Evolutionary conservation across 495 filamentous ascomycete genomes (phyloP).

Genomic region (Penicillium arizonense): DNA sequence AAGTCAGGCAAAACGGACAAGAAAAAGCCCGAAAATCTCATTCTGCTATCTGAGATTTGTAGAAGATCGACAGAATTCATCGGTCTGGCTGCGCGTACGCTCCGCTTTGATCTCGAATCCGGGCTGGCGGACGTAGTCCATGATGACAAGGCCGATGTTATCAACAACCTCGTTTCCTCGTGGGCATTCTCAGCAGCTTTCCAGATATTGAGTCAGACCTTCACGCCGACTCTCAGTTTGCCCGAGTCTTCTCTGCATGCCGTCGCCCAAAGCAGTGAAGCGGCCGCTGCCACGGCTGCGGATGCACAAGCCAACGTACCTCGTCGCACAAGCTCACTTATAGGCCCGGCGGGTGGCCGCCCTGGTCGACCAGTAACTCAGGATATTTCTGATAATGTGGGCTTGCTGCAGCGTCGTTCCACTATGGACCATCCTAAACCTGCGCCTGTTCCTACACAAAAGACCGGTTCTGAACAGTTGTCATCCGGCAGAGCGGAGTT

Average conservation of each 20-base stretch:
- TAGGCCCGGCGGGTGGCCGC: constrained; percentile 19
- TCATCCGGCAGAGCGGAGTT: constrained; percentile 79
- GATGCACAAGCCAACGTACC: constrained; percentile 49
- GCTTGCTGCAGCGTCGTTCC: constrained; percentile 20
- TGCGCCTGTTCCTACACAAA: constrained; percentile 29
- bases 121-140: constrained; percentile 36
- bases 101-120: constrained; percentile 67
- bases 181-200: constrained; percentile 80
- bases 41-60: constrained; percentile 77
- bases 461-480: constrained; percentile 76
- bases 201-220: constrained; percentile 75
- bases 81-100: constrained; percentile 68
- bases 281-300: constrained; percentile 14
- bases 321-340: constrained; percentile 44
- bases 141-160: constrained; percentile 46
- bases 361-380: constrained; percentile 31
- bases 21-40: constrained; percentile 71
- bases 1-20: constrained; percentile 28
- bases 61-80: constrained; percentile 77
- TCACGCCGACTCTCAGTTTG: constrained; percentile 64
- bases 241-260: constrained; percentile 54
- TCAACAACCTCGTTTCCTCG: constrained; percentile 80
- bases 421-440: constrained; percentile 33
- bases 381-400: constrained; percentile 28
- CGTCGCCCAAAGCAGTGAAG: constrained; percentile 25